Evolutionary conservation across 73 alveolate species (phyloP).

Genomic region (Tetrahymena elliotti): DNA sequence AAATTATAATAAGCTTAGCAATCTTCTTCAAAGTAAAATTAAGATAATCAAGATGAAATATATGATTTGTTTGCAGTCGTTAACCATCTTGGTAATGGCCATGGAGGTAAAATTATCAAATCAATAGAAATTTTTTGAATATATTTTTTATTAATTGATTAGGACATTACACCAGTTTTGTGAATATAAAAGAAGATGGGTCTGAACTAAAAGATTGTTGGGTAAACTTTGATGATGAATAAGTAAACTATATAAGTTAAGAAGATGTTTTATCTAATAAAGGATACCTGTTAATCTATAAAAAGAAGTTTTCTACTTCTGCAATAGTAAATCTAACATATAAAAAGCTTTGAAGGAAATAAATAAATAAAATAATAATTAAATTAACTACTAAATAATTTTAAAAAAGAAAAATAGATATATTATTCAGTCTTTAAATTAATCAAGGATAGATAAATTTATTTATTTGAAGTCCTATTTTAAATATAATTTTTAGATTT

Average conservation of each 20-base stretch:
- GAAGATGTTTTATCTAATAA: background rate
- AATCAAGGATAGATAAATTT: no score
- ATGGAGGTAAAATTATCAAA: background rate
- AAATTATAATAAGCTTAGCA: background rate
- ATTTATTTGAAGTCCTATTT: no score
- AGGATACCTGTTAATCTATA: background rate
- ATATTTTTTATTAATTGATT: background rate
- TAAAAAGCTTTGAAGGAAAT: background rate
- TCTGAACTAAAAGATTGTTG: background rate
- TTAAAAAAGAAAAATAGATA: background rate
- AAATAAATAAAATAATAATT: background rate
- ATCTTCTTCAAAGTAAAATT: background rate
- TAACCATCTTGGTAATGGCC: background rate
- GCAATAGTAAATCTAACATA: background rate
- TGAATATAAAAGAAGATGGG: background rate
- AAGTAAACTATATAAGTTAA: background rate
- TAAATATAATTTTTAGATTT: no score
- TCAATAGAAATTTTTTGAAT: background rate
- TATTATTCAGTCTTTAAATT: no score
- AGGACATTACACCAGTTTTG: background rate
- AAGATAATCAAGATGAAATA: background rate
- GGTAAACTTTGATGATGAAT: background rate
- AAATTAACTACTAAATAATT: background rate
- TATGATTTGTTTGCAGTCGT: background rate
- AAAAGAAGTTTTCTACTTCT: background rate